Evolutionary conservation across 2,329 filamentous ascomycete genomes (phyloP).

Genomic region (Penicillium oxalicum): DNA sequence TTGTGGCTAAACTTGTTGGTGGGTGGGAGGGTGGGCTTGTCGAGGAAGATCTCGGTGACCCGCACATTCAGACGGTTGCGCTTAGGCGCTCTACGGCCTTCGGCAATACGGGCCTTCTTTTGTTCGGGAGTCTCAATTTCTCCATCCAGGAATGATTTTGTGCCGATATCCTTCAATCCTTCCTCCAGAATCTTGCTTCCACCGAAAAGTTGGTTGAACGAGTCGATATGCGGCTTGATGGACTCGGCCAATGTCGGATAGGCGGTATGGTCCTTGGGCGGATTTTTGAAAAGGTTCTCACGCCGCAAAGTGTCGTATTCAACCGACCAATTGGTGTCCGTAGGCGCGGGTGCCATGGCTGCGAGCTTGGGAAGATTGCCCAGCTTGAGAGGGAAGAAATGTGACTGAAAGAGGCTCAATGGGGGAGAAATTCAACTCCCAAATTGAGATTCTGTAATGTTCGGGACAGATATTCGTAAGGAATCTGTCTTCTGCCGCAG

Average conservation of each 20-base stretch:
- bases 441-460: not conserved
- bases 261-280: constrained; percentile 77
- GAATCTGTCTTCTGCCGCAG: constrained; percentile 13
- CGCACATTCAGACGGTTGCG: constrained; percentile 73
- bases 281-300: constrained; percentile 82
- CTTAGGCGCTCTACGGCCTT: constrained; percentile 48
- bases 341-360: constrained; percentile 52
- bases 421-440: not conserved
- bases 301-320: constrained; percentile 80
- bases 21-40: constrained; percentile 71
- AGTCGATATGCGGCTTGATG: constrained; percentile 88
- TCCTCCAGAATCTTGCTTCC: constrained; percentile 66
- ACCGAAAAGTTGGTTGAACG: constrained; percentile 86
- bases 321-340: constrained; percentile 70
- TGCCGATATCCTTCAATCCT: constrained; percentile 81
- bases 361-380: constrained; percentile 13
- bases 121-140: constrained; percentile 44
- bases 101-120: constrained; percentile 43
- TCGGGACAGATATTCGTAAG: not conserved
- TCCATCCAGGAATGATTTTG: constrained; percentile 79
- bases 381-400: constrained; percentile 11
- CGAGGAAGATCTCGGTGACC: constrained; percentile 73
- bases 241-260: constrained; percentile 81
- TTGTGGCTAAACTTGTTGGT: constrained; percentile 74
- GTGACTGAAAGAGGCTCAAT: not conserved